A percentile compares a stretch with the other conserved stretches of the same genome.
phyloP scores from a whole-genome alignment of 306 rosid genomes.

The Glycyrrhiza uralensis region DNA sequence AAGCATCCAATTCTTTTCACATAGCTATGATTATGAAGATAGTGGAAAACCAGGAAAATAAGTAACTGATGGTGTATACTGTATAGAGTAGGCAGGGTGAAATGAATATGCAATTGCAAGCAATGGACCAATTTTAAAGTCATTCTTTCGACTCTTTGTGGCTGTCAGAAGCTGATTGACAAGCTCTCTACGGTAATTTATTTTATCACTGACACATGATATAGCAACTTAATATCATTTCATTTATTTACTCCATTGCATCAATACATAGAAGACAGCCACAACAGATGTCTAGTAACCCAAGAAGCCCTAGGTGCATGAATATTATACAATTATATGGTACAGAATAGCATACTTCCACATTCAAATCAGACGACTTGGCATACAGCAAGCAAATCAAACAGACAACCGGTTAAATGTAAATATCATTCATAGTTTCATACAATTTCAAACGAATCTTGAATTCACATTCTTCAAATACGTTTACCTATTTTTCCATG shows the following conservation, averaged over 20 bases:
- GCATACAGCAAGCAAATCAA: not conserved
- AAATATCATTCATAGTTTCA: slow-evolving; percentile 1
- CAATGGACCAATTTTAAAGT: not conserved
- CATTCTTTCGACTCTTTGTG: not conserved
- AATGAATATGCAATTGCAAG: slow-evolving; percentile 8
- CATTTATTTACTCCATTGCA: not conserved
- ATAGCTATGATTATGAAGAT: not conserved
- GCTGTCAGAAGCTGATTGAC: not conserved
- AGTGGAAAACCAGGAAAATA: not conserved
- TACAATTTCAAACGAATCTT: slow-evolving; percentile 6
- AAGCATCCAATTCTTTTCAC: slow-evolving; percentile 7
- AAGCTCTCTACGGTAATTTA: not conserved
- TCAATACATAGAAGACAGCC: not conserved
- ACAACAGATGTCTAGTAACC: not conserved
- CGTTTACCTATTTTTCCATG: slow-evolving; percentile 91
- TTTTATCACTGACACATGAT: not conserved
- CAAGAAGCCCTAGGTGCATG: not conserved
- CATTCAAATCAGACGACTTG: not conserved
- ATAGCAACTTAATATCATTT: slow-evolving; percentile 1
- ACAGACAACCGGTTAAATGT: not conserved
- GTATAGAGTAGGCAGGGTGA: not conserved
- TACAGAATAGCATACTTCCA: slow-evolving; percentile 8
- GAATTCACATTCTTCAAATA: slow-evolving; percentile 13
- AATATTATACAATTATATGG: not conserved
- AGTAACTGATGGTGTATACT: not conserved